Percentiles rank a stretch among this genome's conserved stretches.
Evolutionary conservation across 345 rosid genomes (phyloP).

Genomic region (Atalantia buxifolia): DNA sequence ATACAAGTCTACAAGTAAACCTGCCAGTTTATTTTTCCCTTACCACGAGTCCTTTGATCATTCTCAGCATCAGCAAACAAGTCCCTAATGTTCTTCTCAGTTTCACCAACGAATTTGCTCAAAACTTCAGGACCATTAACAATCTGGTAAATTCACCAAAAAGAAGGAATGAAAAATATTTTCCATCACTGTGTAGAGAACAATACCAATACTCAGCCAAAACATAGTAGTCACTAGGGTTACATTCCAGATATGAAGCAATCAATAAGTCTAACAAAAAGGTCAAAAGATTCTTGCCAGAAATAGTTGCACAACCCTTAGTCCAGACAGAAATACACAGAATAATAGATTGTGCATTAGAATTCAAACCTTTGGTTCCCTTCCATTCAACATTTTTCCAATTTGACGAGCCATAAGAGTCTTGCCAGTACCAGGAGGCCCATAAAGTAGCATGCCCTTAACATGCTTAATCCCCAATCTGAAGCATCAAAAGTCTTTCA

Average conservation of each 20-base stretch:
- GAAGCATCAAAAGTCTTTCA: slow-evolving; percentile 30
- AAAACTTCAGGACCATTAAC: slow-evolving; percentile 98
- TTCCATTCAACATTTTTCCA: slow-evolving; percentile 98
- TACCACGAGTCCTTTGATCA: slow-evolving; percentile 83
- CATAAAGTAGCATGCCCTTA: slow-evolving; percentile 93
- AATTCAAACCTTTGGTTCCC: slow-evolving; percentile 88
- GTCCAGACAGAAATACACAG: neutral
- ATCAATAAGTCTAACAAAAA: neutral
- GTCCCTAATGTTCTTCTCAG: slow-evolving; percentile 94
- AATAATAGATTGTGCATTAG: neutral
- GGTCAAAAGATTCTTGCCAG: neutral
- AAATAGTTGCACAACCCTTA: neutral
- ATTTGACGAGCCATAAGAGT: slow-evolving; percentile 99
- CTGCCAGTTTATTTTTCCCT: slow-evolving; percentile 18
- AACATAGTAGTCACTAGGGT: neutral
- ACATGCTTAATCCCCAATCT: slow-evolving; percentile 99
- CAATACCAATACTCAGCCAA: neutral
- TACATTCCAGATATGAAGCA: neutral
- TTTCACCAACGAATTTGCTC: slow-evolving; percentile 98
- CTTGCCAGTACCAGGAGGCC: slow-evolving; percentile 99
- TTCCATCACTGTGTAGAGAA: slow-evolving; percentile 5
- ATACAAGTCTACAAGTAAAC: slow-evolving; percentile 14
- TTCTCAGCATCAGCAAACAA: slow-evolving; percentile 97
- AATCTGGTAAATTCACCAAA: slow-evolving; percentile 48
- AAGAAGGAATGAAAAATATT: slow-evolving; percentile 10